Evolutionary conservation across 208 protist species (phyloP).

Genomic region (Wallacemonas sp.): DNA sequence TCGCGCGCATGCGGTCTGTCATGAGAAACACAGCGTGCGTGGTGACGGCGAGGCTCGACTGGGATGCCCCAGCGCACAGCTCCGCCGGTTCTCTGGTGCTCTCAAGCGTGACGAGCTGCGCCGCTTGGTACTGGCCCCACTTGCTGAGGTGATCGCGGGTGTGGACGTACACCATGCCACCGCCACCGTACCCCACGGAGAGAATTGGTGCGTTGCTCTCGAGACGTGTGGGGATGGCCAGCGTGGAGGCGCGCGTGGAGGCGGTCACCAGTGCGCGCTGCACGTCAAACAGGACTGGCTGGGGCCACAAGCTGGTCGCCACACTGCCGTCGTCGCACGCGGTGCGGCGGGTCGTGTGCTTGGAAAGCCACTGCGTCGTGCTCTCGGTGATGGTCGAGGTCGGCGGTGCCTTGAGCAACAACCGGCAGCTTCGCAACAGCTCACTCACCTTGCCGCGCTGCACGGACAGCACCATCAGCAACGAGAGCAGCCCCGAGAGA

Average conservation of each 20-base stretch:
- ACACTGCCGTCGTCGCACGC: background rate
- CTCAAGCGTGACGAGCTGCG: constrained; percentile 39
- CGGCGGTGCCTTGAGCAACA: constrained; percentile 54
- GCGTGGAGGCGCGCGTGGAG: background rate
- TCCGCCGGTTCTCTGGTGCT: constrained; percentile 53
- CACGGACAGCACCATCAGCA: constrained; percentile 69
- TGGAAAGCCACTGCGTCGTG: background rate
- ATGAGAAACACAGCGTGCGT: constrained; percentile 57
- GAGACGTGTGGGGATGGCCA: constrained; percentile 33
- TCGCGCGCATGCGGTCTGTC: constrained; percentile 70
- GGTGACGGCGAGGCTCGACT: constrained; percentile 70
- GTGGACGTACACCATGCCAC: constrained; percentile 62
- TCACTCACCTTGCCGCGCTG: constrained; percentile 79
- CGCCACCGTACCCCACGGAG: constrained; percentile 63
- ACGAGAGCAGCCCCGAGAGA: constrained; percentile 48
- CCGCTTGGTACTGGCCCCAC: constrained; percentile 39
- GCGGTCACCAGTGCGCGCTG: constrained; percentile 43
- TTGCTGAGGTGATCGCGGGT: constrained; percentile 56
- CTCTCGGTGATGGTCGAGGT: background rate
- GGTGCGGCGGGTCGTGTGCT: background rate
- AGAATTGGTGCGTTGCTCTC: constrained; percentile 40
- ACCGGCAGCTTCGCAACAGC: constrained; percentile 56
- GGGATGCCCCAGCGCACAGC: constrained; percentile 42
- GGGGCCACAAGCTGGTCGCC: constrained; percentile 27
- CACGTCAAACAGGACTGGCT: constrained; percentile 49